A percentile compares a stretch with the other conserved stretches of the same genome.
phyloP scores from a whole-genome alignment of 306 rosid species.

The Pyrus betulifolia region DNA sequence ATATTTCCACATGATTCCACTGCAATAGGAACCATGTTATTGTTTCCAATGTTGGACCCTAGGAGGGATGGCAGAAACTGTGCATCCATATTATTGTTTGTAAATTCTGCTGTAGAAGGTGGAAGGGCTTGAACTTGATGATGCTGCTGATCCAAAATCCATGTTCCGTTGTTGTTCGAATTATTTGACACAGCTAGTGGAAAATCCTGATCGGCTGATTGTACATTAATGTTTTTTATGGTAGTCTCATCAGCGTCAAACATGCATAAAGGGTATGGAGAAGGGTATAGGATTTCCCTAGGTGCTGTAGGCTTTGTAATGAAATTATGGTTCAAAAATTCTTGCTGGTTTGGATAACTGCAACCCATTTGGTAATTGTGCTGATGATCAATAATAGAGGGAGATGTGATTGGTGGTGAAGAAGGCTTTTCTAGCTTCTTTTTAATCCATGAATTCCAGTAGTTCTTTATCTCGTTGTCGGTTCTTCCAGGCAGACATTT shows the following conservation, averaged over 20 bases:
- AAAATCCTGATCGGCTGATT: neutral
- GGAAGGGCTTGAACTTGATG: constrained; percentile 42
- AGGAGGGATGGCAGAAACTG: constrained; percentile 47
- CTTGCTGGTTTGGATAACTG: constrained; percentile 29
- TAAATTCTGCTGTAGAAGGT: constrained; percentile 10
- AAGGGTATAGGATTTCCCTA: constrained; percentile 34
- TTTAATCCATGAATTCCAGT: constrained; percentile 97
- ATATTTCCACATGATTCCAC: constrained; percentile 35
- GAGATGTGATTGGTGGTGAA: neutral
- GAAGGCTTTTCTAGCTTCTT: constrained; percentile 75
- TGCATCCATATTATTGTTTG: constrained; percentile 20
- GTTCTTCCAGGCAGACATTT: constrained; percentile 96
- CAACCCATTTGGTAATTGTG: constrained; percentile 28
- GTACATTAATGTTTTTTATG: neutral
- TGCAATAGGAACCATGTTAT: constrained; percentile 29
- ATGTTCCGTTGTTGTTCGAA: constrained; percentile 1
- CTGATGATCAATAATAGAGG: constrained; percentile 10
- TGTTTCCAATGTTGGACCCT: constrained; percentile 32
- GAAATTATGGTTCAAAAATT: constrained; percentile 32
- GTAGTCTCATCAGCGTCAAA: constrained; percentile 43
- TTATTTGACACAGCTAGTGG: constrained; percentile 18
- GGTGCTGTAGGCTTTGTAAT: neutral
- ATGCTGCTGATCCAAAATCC: constrained; percentile 44
- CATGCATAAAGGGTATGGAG: constrained; percentile 74
- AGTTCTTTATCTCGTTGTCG: constrained; percentile 91